Base-by-base conservation (phyloP, 371 early-diverging fungal genomes). In the Apophysomyces trapeziformis region DNA sequence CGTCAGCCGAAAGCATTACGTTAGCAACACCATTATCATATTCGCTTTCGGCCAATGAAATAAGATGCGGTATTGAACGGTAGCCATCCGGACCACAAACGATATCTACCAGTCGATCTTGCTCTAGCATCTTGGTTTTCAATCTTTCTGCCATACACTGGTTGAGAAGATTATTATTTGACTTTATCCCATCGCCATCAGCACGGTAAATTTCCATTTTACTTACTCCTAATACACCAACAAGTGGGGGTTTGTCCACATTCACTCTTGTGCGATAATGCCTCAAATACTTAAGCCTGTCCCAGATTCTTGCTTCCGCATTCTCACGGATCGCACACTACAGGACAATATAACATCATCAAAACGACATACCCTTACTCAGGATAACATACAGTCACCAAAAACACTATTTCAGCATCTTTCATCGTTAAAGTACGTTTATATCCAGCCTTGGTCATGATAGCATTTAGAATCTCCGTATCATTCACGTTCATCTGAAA, bases 71-170 rank as follows among this genome's bases (percentile, higher is more conserved):
- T 57, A 93, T 82, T 7, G 89, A 89, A 12, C 92, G 83, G 68
- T 93, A 93, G 11, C 89, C 92, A 69, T 93, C 93, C 0, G 93
- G 93, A 2, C 93, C 93, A 68, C 92, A 92, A 26, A 93, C 93
- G 18, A 93, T 81, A 75, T 93, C 92, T 0, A 91, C 93, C 56
- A 91, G 72, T 66, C 87, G 83, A 70, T 89, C 91, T 13, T 86
- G 67, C 39, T 93, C 93, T 12, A 93, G 72, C 61, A 93, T 66
- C 72, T 88, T 88, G 64, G 85, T 84, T 70, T 92, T 91, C 12
- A 92, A 79, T 65, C 93, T 73, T 67, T 92, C 93, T 5, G 93
- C 93, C 93, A 92, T 92, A 59, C 79, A 78, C 77, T 77, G 68
- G n/a, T 6, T 11, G 7, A 7, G 26, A 26, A 26, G 32, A 2